Base-by-base conservation (phyloP, 805 yeast genomes). In the Starmerella davenportii region DNA sequence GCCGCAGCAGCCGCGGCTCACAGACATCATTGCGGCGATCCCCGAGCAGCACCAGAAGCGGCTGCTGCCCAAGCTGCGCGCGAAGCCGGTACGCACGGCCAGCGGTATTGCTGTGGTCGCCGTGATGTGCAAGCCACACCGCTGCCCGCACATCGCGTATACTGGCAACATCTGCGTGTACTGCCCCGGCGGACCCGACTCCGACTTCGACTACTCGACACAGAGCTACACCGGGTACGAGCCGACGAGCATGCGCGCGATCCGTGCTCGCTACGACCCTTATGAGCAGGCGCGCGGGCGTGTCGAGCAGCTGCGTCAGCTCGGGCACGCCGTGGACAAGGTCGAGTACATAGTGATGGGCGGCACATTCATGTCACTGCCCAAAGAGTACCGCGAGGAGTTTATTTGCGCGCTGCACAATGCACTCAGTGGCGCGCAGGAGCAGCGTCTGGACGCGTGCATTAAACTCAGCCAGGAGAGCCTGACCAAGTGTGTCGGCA, bases 191-290 rank as follows among this genome's bases (percentile, higher is more conserved):
- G 98, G 98, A 2, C 98, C 98, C 3, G 98, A 90, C 57, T 78
- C 93, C 1, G 98, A 90, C 61, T 90, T 90, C 55, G 98, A 90
- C 57, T 90, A 90, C 59, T 81, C 95, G 1, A 90, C 98, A 3
- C 98, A 90, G 61, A 84, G 95, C 3, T 90, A 90, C 54, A 90
- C 98, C 0, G 98, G 98, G 29, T 90, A 90, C 55, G 98, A 90
- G 58, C 98, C 98, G 7, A 90, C 98, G 0, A 84, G 95, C 1
- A 90, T 90, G 98, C 70, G 98, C 52, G 98, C 98, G n/a, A 90
- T 90, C 44, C 68, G 98, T 50, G 98, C 98, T 0, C 72, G 98
- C 52, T 90, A 90, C 55, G 98, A 90, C 57, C 96, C 98, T 1
- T 90, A 82, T 55, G 98, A 90, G 59, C 98, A 90, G 59, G 95